Evolutionary conservation across 495 filamentous ascomycete genomes (phyloP), one percentile per base, ranked within the genome.

Genomic region (Tuber microsphaerosporum): DNA sequence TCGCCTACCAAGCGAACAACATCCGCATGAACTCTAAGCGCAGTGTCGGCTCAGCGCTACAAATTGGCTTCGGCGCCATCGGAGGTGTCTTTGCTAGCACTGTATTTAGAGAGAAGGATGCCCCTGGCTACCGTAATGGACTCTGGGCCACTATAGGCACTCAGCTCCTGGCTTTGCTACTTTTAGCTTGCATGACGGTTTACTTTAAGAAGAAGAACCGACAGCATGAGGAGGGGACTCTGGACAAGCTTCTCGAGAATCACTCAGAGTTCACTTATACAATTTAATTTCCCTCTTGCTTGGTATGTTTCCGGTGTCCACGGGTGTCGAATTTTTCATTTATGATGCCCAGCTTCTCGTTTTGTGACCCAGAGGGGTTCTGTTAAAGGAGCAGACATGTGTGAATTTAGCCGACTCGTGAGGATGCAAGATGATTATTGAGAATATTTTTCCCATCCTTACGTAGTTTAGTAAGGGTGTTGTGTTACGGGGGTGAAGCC

Each of bases 1-100:
- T 91, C 81, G 86, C 89, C 0, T 91, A 89, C 79, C 89, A 91
- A 75, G 87, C 87, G 39, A 90, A 90, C 79, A 91, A 91, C 79
- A 86, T 90, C 75, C 86, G 88, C n/a, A 89, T 88, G 8, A 88
- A 90, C 74, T 90, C 88, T 83, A 90, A 87, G 51, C 85, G 89
- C 51, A 69, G 74, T 26, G 80, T 85, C 34, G 83, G 76, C 6
- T 79, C 77, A 39, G 84, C 83, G 20, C 56, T 85, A 26, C 82
- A 84, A 56, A 76, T 85, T 14, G 87, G 87, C 1, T 84, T 87
- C 56, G 89, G 89, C 17, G 88, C 86, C 9, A 83, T 90, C 71
- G 89, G 89, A 10, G 89, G 89, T n/a, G 90, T 91, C 69, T 85
- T 84, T 20, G 87, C 88, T 10, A 86, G 84, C 65, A 83, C 88